Conservation (phyloP, 2,329 filamentous ascomycete genomes). For the Colletotrichum australisinense region DNA sequence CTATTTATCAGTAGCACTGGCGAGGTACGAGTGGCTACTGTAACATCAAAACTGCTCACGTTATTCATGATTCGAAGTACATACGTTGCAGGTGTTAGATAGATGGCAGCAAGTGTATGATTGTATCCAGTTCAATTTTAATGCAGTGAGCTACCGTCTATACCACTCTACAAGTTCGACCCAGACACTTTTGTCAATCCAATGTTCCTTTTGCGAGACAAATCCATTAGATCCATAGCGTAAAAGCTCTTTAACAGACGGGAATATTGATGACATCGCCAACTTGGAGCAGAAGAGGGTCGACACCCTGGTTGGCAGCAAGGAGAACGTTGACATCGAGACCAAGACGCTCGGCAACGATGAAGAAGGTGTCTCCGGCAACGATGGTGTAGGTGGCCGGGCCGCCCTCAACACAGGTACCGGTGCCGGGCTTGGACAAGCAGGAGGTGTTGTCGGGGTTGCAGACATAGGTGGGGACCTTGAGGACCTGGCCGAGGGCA, state of each 20-base stretch:
- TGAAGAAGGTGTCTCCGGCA: conserved; percentile 23
- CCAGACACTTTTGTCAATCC: not conserved
- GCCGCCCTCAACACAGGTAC: not conserved
- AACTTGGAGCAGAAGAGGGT: conserved; percentile 1
- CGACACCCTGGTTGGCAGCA: conserved; percentile 14
- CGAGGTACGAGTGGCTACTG: too few relatives aligned
- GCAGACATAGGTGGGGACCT: conserved; percentile 21
- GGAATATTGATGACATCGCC: conserved; percentile 23
- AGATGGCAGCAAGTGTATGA: not conserved
- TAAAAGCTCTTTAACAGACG: not conserved
- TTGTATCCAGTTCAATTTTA: not conserved
- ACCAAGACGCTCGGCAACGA: not conserved
- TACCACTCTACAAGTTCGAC: not conserved
- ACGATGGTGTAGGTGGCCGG: conserved; percentile 6
- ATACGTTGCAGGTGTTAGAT: too few relatives aligned
- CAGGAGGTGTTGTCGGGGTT: conserved; percentile 31
- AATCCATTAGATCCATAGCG: too few relatives aligned
- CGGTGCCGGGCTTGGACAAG: conserved; percentile 6
- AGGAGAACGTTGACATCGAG: conserved; percentile 13
- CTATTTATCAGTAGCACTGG: too few relatives aligned
- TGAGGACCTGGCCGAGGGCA: not conserved
- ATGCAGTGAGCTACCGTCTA: not conserved
- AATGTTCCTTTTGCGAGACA: not conserved
- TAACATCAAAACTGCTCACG: too few relatives aligned
- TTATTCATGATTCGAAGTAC: too few relatives aligned